Base-by-base conservation (phyloP, 768 basidiomycete genomes). In the Amanita brunnescens region DNA sequence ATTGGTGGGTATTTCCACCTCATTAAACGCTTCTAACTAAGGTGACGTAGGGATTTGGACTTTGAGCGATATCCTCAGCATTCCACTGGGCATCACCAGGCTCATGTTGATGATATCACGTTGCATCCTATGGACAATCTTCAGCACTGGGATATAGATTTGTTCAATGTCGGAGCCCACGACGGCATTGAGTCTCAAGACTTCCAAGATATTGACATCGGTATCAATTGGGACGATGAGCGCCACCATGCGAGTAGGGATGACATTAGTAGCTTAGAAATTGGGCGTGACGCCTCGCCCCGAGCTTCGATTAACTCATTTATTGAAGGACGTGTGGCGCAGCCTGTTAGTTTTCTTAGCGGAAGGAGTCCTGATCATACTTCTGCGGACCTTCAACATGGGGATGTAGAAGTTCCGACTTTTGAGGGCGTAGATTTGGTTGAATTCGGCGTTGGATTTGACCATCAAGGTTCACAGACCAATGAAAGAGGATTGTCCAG, bases 161-260 rank as follows among this genome's bases (percentile, higher is more conserved):
- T 81, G n/a, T 88, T 88, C 54, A 88, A 87, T 58, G 75, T 90
- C 41, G 87, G 85, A 2, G 84, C 84, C 13, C 78, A 79, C 0
- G 87, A 86, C 57, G 91, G 88, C 30, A 88, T 93, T 57, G 90
- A 87, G 18, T 91, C 91, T 2, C 86, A 90, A 62, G 89, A 89
- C 62, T 87, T 84, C 61, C 60, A 64, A 48, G 83, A 81, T 35
- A 61, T 86, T 24, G 88, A 90, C 62, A 72, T 92, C 24, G 89
- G 85, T 49, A 75, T 91, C 47, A 80, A 85, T 58, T 87, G 88
- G 62, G 90, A 80, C 41, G 86, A 81, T 53, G 78, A 78, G 39
- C 61, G 23, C 21, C 13, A 59, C 30, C 64, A 63, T 34, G 67
- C 68, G 23, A 65, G 66, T 39, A 76, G 74, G 38, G 83, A 85